Base-by-base conservation (phyloP, 441 rosid species). In the Aleurites moluccanus region DNA sequence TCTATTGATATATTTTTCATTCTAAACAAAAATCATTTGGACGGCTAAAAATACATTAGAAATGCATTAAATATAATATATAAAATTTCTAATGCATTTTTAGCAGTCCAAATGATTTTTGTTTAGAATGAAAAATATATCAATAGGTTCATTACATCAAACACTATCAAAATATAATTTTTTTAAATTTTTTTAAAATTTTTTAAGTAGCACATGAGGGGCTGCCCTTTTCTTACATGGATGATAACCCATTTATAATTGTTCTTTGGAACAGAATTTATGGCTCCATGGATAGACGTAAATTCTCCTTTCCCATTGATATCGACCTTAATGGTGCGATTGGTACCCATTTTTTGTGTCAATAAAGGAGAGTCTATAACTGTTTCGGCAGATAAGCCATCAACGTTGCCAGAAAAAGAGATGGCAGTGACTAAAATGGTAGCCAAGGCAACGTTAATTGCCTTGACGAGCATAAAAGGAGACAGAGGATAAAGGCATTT, bases 181-280 rank as follows among this genome's bases (percentile, higher is more conserved):
- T n/a, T n/a, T n/a, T n/a, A n/a, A n/a, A n/a, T n/a, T n/a, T n/a
- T n/a, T n/a, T n/a, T n/a, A n/a, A n/a, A n/a, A n/a, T n/a, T n/a
- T n/a, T n/a, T n/a, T n/a, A n/a, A n/a, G n/a, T n/a, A n/a, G n/a
- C n/a, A n/a, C n/a, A n/a, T n/a, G n/a, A n/a, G n/a, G n/a, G n/a
- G n/a, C n/a, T n/a, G n/a, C n/a, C 98, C 98, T 83, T 92, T 92
- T 79, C 95, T 86, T 21, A 92, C 69, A 80, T 94, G 98, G 79
- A 94, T 87, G 67, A 92, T 86, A 55, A 91, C 76, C 97, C 98
- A 94, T 8, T 78, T 21, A 50, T 82, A 66, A 76, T 94, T 92
- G 62, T 87, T 89, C 4, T 50, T 55, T 35, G 97, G 98, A 49
- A 94, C 90, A 30, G 90, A 74, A 75, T 94, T 80, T 27, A 94